A percentile compares a stretch with the other conserved stretches of the same genome.
phyloP scores from a whole-genome alignment of 352 stramenopile genomes.

The Globisporangium carolinianum region DNA sequence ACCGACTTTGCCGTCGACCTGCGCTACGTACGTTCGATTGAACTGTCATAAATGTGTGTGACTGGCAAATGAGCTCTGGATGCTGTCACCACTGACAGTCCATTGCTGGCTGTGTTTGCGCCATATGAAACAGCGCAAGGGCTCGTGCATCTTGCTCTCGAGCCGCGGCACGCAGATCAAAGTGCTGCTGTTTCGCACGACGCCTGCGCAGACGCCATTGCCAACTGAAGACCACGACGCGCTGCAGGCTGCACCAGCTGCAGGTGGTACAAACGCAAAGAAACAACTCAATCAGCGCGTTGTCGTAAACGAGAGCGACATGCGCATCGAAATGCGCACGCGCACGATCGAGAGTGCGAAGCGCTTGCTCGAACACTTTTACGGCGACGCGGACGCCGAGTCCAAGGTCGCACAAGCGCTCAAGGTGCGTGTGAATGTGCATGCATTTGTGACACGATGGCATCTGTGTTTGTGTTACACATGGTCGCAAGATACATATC shows the following conservation, averaged over 20 bases:
- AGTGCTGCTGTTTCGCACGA: constrained; percentile 68
- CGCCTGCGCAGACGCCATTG: constrained; percentile 21
- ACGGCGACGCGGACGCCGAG: constrained; percentile 28
- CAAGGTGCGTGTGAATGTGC: constrained; percentile 30
- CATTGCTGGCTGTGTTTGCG: not conserved
- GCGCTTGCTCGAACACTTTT: constrained; percentile 33
- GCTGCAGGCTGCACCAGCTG: constrained; percentile 6
- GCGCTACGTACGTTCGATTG: constrained; percentile 51
- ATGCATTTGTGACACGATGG: not conserved
- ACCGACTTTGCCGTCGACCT: constrained; percentile 69
- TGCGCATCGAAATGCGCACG: constrained; percentile 38
- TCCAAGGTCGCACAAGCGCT: constrained; percentile 47
- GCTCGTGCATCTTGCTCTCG: constrained; percentile 53
- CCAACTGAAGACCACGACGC: constrained; percentile 29
- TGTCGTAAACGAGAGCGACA: constrained; percentile 30
- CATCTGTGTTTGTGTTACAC: too few species aligned
- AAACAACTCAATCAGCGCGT: constrained; percentile 36
- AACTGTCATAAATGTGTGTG: too few species aligned
- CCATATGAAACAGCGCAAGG: constrained; percentile 37
- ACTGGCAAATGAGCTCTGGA: too few species aligned
- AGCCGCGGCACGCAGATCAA: constrained; percentile 62
- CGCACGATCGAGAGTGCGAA: constrained; percentile 28
- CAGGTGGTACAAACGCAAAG: constrained; percentile 22
- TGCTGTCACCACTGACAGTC: not conserved
- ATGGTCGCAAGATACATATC: too few species aligned